Base-by-base conservation (phyloP, 495 filamentous ascomycete species). In the Aspergillus steynii region DNA sequence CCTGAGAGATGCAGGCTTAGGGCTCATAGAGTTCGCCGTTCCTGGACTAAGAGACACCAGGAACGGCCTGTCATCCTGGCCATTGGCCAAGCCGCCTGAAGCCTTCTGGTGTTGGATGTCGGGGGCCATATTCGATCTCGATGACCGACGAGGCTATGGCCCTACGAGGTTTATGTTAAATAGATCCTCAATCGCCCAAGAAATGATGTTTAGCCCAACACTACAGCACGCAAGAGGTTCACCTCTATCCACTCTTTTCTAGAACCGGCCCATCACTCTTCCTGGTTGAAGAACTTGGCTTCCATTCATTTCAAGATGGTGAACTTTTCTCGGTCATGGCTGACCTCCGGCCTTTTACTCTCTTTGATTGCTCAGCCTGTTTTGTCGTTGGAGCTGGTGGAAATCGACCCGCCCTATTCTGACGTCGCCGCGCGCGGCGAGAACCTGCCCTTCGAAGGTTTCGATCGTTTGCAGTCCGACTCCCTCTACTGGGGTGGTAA, bases 401-500 rank as follows among this genome's bases (percentile, higher is more conserved):
- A 61, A 14, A 46, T 59, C 27, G 32, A 55, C n/a, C 12, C 62
- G 15, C 53, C 58, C 9, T 32, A 31, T 54, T 5, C 47, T 15
- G 48, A 12, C 34, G 37, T 26, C 46, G 49, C 52, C n/a, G 27
- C 42, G 31, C 37, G 51, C 31, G 42, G 1, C 37, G 37, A 42
- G 37, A 42, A 42, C 5, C 37, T 42, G 12, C 46, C 58, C 49
- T 55, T 53, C 29, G 56, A 49, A 1, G 9, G 25, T 12, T 50
- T 67, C 4, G 61, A 67, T 46, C 59, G 55, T 4, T 53, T 56
- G 45, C 52, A 27, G 26, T 29, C 51, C 20, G 61, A 64, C 49
- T 64, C 61, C 0, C 62, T 61, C 47, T 67, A 61, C 53, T 67
- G 65, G 61, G 55, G 34, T 51, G 61, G 65, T 67, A 61, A 54